Conservation (phyloP, 108 stramenopile species). For the Cyclotella sp. region DNA sequence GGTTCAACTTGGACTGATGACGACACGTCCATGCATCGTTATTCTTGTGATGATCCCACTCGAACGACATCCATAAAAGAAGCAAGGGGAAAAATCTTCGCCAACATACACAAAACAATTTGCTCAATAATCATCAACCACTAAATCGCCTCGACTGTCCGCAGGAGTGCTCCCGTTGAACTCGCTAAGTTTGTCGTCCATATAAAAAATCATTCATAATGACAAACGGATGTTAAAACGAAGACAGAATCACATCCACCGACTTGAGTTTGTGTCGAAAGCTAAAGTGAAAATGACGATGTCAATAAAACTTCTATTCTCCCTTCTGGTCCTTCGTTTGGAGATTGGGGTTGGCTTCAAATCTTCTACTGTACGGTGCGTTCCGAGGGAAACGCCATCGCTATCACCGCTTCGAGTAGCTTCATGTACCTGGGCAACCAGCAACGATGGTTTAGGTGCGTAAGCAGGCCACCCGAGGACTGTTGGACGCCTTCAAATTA, state of each 20-base stretch:
- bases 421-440: slow-evolving; percentile 39
- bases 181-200: too few species aligned
- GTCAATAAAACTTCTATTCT: neutral
- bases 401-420: slow-evolving; percentile 42
- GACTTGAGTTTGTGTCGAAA: neutral
- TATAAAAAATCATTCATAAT: too few species aligned
- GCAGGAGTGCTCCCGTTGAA: too few species aligned
- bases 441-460: slow-evolving; percentile 36
- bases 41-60: neutral
- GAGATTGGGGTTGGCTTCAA: slow-evolving; percentile 19
- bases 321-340: neutral
- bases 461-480: neutral
- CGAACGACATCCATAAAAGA: neutral
- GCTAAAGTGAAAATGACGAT: slow-evolving; percentile 1
- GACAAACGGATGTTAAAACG: too few species aligned
- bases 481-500: neutral
- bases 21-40: neutral
- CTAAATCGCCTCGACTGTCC: too few species aligned
- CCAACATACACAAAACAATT: too few species aligned
- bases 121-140: too few species aligned
- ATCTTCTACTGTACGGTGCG: neutral
- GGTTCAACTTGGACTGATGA: slow-evolving; percentile 3
- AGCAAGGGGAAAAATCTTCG: too few species aligned
- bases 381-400: slow-evolving; percentile 7
- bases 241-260: neutral